Evolutionary conservation across 257 asterid species (phyloP), one percentile per base, ranked within the genome.

Genomic region (Scutellaria baicalensis): DNA sequence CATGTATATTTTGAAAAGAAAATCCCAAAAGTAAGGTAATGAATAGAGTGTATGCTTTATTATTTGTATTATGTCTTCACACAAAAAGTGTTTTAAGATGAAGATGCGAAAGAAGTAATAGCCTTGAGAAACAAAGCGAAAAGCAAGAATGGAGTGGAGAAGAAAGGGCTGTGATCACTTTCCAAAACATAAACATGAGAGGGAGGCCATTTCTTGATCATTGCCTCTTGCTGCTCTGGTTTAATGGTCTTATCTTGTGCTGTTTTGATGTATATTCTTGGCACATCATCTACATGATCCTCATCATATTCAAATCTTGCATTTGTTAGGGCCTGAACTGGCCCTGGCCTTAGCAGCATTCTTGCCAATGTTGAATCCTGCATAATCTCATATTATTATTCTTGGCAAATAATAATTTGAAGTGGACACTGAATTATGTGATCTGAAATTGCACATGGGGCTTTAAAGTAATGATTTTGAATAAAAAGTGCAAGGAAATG

Each of bases 91-190:
- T 27, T 27, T 27, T 0, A 27, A 2, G 0, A 54, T 44, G 71
- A 66, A 59, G 12, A 64, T 48, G 77, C 76, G 70, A 59, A 27
- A 12, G 87, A 79, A 73, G 78, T 51, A 0, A 84, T 81, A 50
- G 83, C 86, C 67, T 87, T 89, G 65, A 90, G 69, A 13, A 93
- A 81, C 79, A 90, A 65, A 23, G 87, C 89, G 51, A 87, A 81
- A 0, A 93, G 75, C 43, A 62, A 14, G 40, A 86, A 79, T 0
- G 98, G 98, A 43, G 96, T 83, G 9, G 97, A 93, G 78, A 93
- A 91, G 77, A 87, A 85, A 9, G 98, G 96, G 75, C 90, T 84
- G 57, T 93, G 98, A 80, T 93, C 98, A 55, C 83, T 85, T 31
- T 91, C 96, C 85, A 93, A 60, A 6, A 33, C 78, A 76, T 84